Percentiles rank a stretch among this genome's conserved stretches.
Evolutionary conservation across 495 filamentous ascomycete species (phyloP).

Genomic region (Glarea lozoyensis): DNA sequence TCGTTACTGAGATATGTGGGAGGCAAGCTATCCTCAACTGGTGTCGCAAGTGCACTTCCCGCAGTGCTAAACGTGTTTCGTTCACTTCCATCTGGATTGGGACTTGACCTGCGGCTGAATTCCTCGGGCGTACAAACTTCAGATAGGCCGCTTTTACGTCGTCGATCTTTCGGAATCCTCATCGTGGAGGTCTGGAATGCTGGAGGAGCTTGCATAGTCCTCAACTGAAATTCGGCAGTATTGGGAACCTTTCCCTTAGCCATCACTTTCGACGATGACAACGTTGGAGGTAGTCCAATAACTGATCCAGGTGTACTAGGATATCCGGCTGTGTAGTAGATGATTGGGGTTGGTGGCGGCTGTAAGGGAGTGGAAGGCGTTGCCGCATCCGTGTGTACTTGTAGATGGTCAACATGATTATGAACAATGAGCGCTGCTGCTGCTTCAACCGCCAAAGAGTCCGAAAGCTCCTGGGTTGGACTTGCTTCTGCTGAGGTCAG

Average conservation of each 20-base stretch:
- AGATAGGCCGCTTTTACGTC: slow-evolving; percentile 20
- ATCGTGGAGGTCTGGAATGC: neutral
- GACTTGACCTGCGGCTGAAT: neutral
- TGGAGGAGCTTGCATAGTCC: slow-evolving; percentile 1
- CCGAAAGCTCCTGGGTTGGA: too few species aligned
- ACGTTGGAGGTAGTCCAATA: too few species aligned
- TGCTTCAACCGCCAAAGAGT: too few species aligned
- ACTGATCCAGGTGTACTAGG: too few species aligned
- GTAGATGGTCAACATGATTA: too few species aligned
- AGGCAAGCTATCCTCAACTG: slow-evolving; percentile 1
- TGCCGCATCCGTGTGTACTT: too few species aligned
- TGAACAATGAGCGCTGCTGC: too few species aligned
- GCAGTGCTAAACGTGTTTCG: slow-evolving; percentile 4
- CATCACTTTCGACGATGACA: too few species aligned
- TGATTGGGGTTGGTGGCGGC: too few species aligned
- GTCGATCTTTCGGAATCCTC: neutral
- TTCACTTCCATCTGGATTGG: neutral
- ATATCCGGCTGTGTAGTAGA: too few species aligned
- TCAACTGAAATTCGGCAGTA: neutral
- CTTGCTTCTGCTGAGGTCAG: too few species aligned
- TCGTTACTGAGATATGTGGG: neutral
- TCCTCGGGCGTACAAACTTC: slow-evolving; percentile 18
- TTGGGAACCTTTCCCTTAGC: neutral
- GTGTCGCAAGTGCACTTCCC: slow-evolving; percentile 9
- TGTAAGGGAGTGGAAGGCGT: too few species aligned